Percentiles rank a stretch among this genome's conserved stretches.
Conservation (phyloP, 2,329 filamentous ascomycete species). For the Fusarium siculi region DNA sequence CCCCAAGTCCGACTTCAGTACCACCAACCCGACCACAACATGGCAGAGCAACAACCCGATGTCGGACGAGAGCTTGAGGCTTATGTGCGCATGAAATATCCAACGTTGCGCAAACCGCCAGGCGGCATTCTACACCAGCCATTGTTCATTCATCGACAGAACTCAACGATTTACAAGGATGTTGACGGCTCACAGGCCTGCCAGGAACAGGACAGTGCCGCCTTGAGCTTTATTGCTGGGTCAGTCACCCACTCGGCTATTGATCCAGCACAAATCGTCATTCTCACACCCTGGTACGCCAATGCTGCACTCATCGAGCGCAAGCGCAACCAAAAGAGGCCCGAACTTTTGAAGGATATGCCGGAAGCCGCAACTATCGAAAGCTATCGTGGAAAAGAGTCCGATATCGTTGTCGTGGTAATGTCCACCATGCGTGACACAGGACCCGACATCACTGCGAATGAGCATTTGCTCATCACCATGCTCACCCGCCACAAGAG, state of each 20-base stretch:
- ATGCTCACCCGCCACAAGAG: slow-evolving; percentile 8
- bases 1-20: background rate
- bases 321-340: background rate
- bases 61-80: background rate
- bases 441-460: background rate
- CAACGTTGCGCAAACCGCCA: background rate
- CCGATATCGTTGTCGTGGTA: background rate
- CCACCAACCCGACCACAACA: accelerated
- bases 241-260: background rate
- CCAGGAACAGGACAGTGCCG: background rate
- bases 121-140: background rate
- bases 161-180: background rate
- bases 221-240: background rate
- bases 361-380: background rate
- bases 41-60: accelerated
- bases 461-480: background rate
- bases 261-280: background rate
- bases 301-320: background rate
- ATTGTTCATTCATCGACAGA: background rate
- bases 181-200: background rate
- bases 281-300: background rate
- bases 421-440: background rate
- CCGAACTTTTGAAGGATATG: background rate
- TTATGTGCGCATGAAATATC: background rate
- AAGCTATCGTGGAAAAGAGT: background rate